Evolutionary conservation across 192 early-diverging fungal genomes (phyloP), one percentile per base, ranked within the genome.

Genomic region (Chytriomyces confervae): DNA sequence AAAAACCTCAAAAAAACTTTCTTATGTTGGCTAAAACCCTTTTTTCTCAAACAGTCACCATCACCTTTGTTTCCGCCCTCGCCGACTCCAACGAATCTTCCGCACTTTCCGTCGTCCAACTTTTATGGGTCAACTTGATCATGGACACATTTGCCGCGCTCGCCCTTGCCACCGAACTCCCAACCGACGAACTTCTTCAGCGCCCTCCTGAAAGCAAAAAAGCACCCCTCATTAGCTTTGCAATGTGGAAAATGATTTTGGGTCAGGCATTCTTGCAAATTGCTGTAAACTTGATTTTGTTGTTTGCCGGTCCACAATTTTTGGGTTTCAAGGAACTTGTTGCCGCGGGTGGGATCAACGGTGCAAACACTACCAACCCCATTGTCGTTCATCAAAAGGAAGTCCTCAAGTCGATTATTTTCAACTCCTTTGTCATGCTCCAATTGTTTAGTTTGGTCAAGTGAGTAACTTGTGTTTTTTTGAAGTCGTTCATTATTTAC

Each of bases 101-200:
- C 11, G 91, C 94, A 29, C 86, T 98, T 61, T 93, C 91, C 29
- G 94, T 95, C 8, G 92, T 97, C 50, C 96, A 98, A 81, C 84
- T 98, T 76, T 88, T 98, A 53, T 98, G 95, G 94, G 91, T 98
- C 50, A 98, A 97, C 85, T 83, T 98, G 86, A 96, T 96, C 80
- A 96, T 95, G 94, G 94, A 96, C 81, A 95, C 95, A 2, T 86
- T 96, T 61, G 95, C 95, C 43, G 95, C 95, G n/a, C 85, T 97
- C 51, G 95, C 94, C 7, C 87, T 97, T 36, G 94, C 94, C 18
- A 95, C 97, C 4, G 97, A 98, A 61, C 89, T 89, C 29, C 94
- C 96, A 27, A 94, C 92, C 16, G 87, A 87, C 66, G 94, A 93
- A 0, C 86, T 98, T 24, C 85, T 98, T 46, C 76, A 90, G n/a